Conservation (phyloP, 1,284 basidiomycete species). For the Boletus mariae region DNA sequence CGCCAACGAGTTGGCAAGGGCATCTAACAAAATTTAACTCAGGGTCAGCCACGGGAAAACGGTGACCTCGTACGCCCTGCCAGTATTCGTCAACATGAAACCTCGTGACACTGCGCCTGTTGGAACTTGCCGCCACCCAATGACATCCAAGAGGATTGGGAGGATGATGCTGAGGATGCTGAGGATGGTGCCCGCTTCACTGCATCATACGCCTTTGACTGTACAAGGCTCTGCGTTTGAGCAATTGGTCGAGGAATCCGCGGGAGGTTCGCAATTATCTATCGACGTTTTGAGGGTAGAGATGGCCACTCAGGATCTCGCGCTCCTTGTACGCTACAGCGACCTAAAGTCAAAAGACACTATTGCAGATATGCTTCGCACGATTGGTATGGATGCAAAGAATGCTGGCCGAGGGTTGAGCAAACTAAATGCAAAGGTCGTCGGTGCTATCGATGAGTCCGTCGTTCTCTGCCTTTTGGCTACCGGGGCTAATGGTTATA, state of each 20-base stretch:
- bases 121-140: slow-evolving; percentile 6
- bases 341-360: slow-evolving; percentile 54
- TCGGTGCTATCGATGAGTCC: slow-evolving; percentile 67
- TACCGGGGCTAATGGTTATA: slow-evolving; percentile 2
- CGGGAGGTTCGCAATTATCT: slow-evolving; percentile 54
- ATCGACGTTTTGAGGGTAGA: slow-evolving; percentile 71
- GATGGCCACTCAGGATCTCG: slow-evolving; percentile 65
- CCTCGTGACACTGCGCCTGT: neutral
- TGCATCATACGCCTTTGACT: slow-evolving; percentile 41
- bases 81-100: neutral
- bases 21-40: too few species aligned
- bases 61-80: slow-evolving; percentile 4
- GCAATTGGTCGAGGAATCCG: slow-evolving; percentile 54
- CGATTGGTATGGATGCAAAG: slow-evolving; percentile 59
- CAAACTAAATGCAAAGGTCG: slow-evolving; percentile 56
- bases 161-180: slow-evolving; percentile 24
- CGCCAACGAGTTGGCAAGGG: too few species aligned
- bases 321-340: slow-evolving; percentile 57
- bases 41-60: neutral
- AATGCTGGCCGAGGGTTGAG: slow-evolving; percentile 54
- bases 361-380: slow-evolving; percentile 47
- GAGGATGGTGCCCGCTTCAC: slow-evolving; percentile 30
- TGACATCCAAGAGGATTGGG: slow-evolving; percentile 22
- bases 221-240: slow-evolving; percentile 60
- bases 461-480: slow-evolving; percentile 17